Evolutionary conservation across 495 filamentous ascomycete genomes (phyloP).

Genomic region (Friedmanniomyces simplex): DNA sequence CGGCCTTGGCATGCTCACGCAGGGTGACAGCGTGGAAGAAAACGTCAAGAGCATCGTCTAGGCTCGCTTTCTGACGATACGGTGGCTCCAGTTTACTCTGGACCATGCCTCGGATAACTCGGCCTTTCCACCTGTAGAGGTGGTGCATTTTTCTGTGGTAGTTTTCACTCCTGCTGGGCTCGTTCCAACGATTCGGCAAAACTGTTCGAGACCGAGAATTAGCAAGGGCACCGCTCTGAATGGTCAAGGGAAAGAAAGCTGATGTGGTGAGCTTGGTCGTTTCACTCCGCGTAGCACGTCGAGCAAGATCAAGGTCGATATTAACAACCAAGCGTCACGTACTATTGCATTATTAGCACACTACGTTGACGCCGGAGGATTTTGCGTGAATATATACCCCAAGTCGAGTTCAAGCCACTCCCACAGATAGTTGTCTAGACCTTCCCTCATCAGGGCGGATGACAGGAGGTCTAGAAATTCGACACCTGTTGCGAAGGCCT

Average conservation of each 20-base stretch:
- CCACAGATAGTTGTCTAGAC: constrained; percentile 12
- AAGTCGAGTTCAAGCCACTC: constrained; percentile 10
- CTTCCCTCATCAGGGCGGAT: constrained; percentile 1
- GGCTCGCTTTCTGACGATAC: background rate
- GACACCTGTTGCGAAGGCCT: background rate
- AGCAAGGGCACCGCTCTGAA: too few relatives aligned
- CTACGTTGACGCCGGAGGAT: too few relatives aligned
- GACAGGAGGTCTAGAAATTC: background rate
- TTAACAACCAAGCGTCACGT: too few relatives aligned
- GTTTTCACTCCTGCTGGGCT: background rate
- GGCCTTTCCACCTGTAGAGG: constrained; percentile 9
- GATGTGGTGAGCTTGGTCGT: too few relatives aligned
- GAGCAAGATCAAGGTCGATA: too few relatives aligned
- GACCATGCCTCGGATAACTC: background rate
- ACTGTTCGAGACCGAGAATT: too few relatives aligned
- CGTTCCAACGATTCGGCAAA: too few relatives aligned
- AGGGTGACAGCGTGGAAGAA: background rate
- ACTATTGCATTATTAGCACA: too few relatives aligned
- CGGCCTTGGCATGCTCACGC: background rate
- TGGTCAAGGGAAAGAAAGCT: too few relatives aligned
- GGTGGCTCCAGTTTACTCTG: background rate
- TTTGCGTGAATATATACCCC: background rate
- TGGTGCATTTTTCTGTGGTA: background rate
- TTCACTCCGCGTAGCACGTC: too few relatives aligned
- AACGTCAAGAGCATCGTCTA: constrained; percentile 4